phyloP scores from a whole-genome alignment of 2,329 filamentous ascomycete genomes.

The Aureobasidium sp. region DNA sequence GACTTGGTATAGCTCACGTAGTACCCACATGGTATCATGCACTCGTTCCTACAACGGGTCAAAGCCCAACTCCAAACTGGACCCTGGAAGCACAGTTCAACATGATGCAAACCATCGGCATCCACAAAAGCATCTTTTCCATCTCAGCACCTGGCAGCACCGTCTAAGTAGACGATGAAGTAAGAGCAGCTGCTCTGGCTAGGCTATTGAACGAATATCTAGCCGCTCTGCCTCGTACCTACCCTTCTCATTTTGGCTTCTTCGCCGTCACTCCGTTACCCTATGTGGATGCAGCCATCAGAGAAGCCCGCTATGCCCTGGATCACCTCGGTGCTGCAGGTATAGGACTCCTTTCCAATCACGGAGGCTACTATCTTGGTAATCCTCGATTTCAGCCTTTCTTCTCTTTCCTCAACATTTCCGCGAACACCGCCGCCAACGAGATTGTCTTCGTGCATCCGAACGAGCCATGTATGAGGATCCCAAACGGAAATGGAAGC shows the following conservation, averaged over 20 bases:
- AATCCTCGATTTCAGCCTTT: slow-evolving; percentile 38
- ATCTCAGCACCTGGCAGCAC: slow-evolving; percentile 46
- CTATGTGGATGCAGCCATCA: slow-evolving; percentile 38
- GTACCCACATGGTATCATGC: background rate
- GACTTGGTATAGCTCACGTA: background rate
- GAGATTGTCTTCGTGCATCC: slow-evolving; percentile 49
- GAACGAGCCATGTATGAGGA: slow-evolving; percentile 36
- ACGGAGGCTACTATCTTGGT: slow-evolving; percentile 46
- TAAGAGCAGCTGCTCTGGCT: slow-evolving; percentile 30
- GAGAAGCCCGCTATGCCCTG: slow-evolving; percentile 40
- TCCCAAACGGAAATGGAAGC: slow-evolving; percentile 3
- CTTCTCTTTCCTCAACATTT: slow-evolving; percentile 40
- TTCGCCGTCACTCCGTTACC: slow-evolving; percentile 48
- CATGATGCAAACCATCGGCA: slow-evolving; percentile 43
- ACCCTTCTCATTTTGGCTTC: slow-evolving; percentile 40
- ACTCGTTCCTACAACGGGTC: background rate
- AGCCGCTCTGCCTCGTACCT: slow-evolving; percentile 29
- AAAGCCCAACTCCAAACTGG: slow-evolving; percentile 30
- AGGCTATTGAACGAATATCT: slow-evolving; percentile 36
- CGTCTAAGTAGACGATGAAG: slow-evolving; percentile 35
- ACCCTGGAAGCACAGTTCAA: slow-evolving; percentile 37
- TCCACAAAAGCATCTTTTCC: slow-evolving; percentile 46
- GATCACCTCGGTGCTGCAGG: slow-evolving; percentile 40
- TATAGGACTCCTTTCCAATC: slow-evolving; percentile 45
- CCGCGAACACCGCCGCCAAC: slow-evolving; percentile 23